Percentiles rank a stretch among this genome's conserved stretches.
phyloP scores from a whole-genome alignment of 495 filamentous ascomycete genomes.

The Xylaria venustula region DNA sequence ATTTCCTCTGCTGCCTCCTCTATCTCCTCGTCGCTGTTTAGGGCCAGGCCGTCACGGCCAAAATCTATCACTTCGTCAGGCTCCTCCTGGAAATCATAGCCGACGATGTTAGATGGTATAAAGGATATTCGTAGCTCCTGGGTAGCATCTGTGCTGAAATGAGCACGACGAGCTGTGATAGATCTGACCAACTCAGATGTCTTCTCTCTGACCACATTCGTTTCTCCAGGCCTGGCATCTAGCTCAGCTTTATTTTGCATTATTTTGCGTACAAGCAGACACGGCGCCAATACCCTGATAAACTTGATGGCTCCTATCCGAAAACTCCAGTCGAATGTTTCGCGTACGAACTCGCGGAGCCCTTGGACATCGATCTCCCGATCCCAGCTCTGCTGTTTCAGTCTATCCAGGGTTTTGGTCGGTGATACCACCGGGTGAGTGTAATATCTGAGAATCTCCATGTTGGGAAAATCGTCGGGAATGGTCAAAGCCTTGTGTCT shows the following conservation, averaged over 20 bases:
- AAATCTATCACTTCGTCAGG: conserved; percentile 56
- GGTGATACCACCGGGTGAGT: conserved; percentile 78
- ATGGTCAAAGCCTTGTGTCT: conserved; percentile 73
- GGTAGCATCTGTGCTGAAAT: conserved; percentile 70
- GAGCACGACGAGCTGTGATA: conserved; percentile 65
- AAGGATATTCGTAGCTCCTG: conserved; percentile 78
- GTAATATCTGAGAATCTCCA: conserved; percentile 78
- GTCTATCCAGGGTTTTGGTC: conserved; percentile 52
- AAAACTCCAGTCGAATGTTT: conserved; percentile 84
- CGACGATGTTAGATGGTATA: conserved; percentile 72
- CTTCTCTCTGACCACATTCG: conserved; percentile 40
- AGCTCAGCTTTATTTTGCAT: conserved; percentile 35
- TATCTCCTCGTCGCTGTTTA: conserved; percentile 55
- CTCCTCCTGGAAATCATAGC: conserved; percentile 69
- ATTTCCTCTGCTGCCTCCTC: conserved; percentile 52
- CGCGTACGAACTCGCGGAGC: conserved; percentile 68
- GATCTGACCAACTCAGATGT: conserved; percentile 54
- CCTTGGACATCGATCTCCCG: conserved; percentile 62
- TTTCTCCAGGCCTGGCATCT: conserved; percentile 24
- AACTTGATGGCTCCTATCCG: conserved; percentile 79
- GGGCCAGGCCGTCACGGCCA: conserved; percentile 47
- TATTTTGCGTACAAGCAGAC: conserved; percentile 67
- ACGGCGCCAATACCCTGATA: conserved; percentile 76
- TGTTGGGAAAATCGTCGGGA: conserved; percentile 78
- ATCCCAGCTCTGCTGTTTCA: conserved; percentile 63